Conservation (phyloP, 23 red algal species). For the Gracilaria vermiculophylla region DNA sequence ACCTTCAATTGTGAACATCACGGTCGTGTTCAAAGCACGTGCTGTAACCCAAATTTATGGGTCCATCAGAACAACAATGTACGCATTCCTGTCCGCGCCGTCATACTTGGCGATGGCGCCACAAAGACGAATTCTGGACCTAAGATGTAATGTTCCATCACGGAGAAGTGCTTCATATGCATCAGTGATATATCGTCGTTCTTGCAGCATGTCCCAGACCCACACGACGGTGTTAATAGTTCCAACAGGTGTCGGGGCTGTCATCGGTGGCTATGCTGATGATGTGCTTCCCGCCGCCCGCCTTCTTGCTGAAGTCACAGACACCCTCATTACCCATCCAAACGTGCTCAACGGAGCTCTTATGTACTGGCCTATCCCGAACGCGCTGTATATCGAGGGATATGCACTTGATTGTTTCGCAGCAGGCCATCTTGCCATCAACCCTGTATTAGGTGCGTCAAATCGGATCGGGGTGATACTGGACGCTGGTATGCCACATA, state of each 20-base stretch:
- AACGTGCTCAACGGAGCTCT: slow-evolving; percentile 96
- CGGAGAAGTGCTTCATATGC: not conserved
- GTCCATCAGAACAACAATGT: not conserved
- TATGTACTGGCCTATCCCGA: slow-evolving; percentile 90
- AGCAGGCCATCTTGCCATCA: slow-evolving; percentile 57
- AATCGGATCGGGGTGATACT: slow-evolving; percentile 86
- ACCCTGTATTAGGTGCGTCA: slow-evolving; percentile 24
- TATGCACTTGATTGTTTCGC: slow-evolving; percentile 88
- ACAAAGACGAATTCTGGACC: not conserved
- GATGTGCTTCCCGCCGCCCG: slow-evolving; percentile 84
- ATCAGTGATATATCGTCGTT: not conserved
- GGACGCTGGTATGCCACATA: slow-evolving; percentile 59
- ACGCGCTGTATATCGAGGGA: slow-evolving; percentile 96
- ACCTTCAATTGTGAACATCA: too few relatives aligned
- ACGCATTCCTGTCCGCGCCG: not conserved
- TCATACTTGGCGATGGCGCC: not conserved
- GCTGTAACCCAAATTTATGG: not conserved
- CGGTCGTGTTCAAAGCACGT: not conserved
- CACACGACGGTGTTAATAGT: slow-evolving; percentile 80
- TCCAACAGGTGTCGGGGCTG: slow-evolving; percentile 85
- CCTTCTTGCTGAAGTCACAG: slow-evolving; percentile 75
- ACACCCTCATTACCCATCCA: slow-evolving; percentile 91
- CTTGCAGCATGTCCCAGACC: not conserved
- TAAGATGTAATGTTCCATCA: not conserved
- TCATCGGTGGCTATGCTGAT: slow-evolving; percentile 91